Base-by-base conservation (phyloP, 2,329 filamentous ascomycete species). In the Fusarium sp. region DNA sequence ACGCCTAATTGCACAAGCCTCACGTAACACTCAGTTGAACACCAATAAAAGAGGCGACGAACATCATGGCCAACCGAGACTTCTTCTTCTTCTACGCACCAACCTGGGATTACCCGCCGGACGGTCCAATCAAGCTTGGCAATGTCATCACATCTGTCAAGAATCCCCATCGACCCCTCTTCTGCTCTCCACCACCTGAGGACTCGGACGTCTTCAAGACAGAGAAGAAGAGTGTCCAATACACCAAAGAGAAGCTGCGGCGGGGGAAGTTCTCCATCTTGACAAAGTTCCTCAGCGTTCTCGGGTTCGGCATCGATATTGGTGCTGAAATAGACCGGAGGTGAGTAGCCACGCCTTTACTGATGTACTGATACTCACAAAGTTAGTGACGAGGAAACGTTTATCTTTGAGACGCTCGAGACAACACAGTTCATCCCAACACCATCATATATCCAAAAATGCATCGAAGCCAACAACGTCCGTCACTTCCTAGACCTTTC, bases 101-200 rank as follows among this genome's bases (percentile, higher is more conserved):
- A 14, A 54, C 50, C 18, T 54, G 50, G 50, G 50, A 54, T 2
- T 40, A 42, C n/a, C 61, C 69, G 1, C 69, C 67, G 0, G 66
- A 40, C 3, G 64, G 67, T 1, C 61, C 40, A 1, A 74, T 74
- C 20, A 60, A 63, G 5, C 31, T 74, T 4, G 69, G 69, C 16
- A 73, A 72, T 66, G 58, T 72, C 5, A 50, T 74, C 16, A 70
- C 54, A 2, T 74, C 71, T 2, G 31, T 70, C 9, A 66, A 72
- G 38, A 70, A 54, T 11, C 71, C 71, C 18, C 40, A 74, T 2
- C 35, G 9, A 54, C 61, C 70, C n/a, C 61, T 70, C 11, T 54
- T 31, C 47, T 50, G 45, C 8, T 45, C 54, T 18, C 35, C 54
- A 0, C 64, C 61, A 0, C 31, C 45, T 2, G 7, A 31, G 1